These are phyloP conservation scores for Tolypocladium nubicola DNA, from an alignment of 2,329 filamentous ascomycete species.

Conservation along the genomic window DNA sequence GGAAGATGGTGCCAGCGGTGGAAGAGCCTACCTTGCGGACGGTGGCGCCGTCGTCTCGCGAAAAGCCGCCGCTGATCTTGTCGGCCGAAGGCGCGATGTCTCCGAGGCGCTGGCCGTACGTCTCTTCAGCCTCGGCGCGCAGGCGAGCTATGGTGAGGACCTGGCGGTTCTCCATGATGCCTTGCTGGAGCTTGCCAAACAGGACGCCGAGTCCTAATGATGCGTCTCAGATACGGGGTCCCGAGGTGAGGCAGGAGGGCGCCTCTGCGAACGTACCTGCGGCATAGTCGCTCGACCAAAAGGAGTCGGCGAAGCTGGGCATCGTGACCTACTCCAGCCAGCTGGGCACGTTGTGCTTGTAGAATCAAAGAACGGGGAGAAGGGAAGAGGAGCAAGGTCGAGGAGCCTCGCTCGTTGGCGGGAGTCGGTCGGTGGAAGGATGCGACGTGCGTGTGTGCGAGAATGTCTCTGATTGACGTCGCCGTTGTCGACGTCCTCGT, in stretches of 20 bases:
- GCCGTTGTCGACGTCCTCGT: background rate
- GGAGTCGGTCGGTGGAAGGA: background rate
- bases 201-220: slow-evolving; percentile 71
- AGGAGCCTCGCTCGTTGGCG: background rate
- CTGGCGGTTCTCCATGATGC: slow-evolving; percentile 90
- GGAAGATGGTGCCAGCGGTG: background rate
- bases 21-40: slow-evolving; percentile 64
- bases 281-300: slow-evolving; percentile 97
- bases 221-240: slow-evolving; percentile 5
- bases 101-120: slow-evolving; percentile 69
- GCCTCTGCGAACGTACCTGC: slow-evolving; percentile 49
- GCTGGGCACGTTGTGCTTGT: background rate
- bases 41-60: slow-evolving; percentile 87
- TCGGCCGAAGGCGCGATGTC: slow-evolving; percentile 78
- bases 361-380: background rate
- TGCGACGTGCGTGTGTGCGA: background rate
- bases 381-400: background rate
- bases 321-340: slow-evolving; percentile 36
- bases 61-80: slow-evolving; percentile 74
- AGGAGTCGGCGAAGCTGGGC: slow-evolving; percentile 88
- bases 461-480: background rate
- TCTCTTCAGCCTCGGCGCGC: slow-evolving; percentile 91
- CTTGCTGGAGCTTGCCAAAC: slow-evolving; percentile 94
- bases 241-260: background rate
- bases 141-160: slow-evolving; percentile 82